phyloP scores from a whole-genome alignment of 73 alveolate genomes.

The Loxodes magnus region DNA sequence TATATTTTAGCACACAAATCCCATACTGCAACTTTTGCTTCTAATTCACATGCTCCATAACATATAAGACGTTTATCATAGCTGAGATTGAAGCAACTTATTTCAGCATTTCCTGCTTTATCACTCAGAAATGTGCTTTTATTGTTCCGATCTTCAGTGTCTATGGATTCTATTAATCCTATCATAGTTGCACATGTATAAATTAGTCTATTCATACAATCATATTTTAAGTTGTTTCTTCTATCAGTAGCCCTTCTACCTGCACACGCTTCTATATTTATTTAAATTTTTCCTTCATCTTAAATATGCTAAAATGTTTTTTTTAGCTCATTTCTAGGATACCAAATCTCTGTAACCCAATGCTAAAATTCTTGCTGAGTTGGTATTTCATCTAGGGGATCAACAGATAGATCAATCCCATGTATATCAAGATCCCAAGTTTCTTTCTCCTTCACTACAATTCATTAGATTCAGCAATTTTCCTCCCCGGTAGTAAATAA shows the following conservation, averaged over 20 bases:
- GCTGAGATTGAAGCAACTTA: constrained; percentile 55
- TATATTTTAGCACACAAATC: constrained; percentile 67
- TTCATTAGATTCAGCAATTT: constrained; percentile 29
- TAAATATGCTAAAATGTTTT: constrained; percentile 30
- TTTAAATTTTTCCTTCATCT: constrained; percentile 30
- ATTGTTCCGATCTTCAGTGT: constrained; percentile 17
- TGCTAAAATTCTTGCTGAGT: constrained; percentile 21
- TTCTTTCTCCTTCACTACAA: constrained; percentile 44
- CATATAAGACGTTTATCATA: constrained; percentile 57
- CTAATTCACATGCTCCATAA: constrained; percentile 61
- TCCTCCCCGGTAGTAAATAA: constrained; percentile 17
- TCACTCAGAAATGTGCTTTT: constrained; percentile 18
- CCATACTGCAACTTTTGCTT: constrained; percentile 71
- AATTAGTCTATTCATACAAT: constrained; percentile 77
- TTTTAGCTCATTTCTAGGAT: constrained; percentile 33
- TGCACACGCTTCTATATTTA: constrained; percentile 34
- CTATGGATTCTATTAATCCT: constrained; percentile 29
- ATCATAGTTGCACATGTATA: constrained; percentile 77
- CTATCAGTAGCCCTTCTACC: constrained; percentile 95
- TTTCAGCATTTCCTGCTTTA: constrained; percentile 47
- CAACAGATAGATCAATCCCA: constrained; percentile 20
- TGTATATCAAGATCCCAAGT: constrained; percentile 61
- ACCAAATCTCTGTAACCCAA: constrained; percentile 36
- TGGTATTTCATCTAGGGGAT: constrained; percentile 54
- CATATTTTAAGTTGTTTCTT: constrained; percentile 83